Base-by-base conservation (phyloP, 2,329 filamentous ascomycete genomes). In the Botrytis aclada region DNA sequence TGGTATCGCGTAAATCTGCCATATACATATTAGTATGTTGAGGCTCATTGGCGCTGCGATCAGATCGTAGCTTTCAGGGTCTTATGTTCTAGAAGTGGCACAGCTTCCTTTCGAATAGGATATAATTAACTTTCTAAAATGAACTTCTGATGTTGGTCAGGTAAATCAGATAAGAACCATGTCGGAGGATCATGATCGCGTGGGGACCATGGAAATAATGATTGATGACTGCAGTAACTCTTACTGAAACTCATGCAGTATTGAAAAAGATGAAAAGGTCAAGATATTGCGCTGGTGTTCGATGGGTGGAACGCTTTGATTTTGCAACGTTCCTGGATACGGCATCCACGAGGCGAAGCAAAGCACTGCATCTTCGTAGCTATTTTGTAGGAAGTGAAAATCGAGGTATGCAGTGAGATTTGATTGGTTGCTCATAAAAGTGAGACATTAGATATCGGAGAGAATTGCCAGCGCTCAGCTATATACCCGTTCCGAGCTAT, bases 401-500 rank as follows among this genome's bases (percentile, higher is more conserved):
- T 22, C 10, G n/a, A 54, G 2, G 34, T 69, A 25, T 22, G 65
- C 47, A 43, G 65, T 69, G 43, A 56, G 47, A 34, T 56, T 56
- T 41, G 37, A 39, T 43, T 43, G 47, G 14, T n/a, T 69, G 12
- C n/a, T 43, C 56, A 32, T 25, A 9, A n/a, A 32, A n/a, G 22
- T 56, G n/a, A n/a, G 29, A 47, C 51, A 41, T 22, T 41, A 32
- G 47, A 41, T n/a, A 41, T 56, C 65, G 37, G 51, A 39, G 37
- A 32, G 65, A 43, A 69, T 69, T 32, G 12, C 25, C 56, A n/a
- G n/a, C 20, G 29, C 16, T 39, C 10, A 56, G 8, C 12, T 56
- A 32, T 32, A 37, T 56, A 69, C 37, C 65, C 43, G 69, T 71
- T 64, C 60, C 70, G 32, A 72, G 63, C 39, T 72, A 47, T 51